phyloP scores from a whole-genome alignment of 2,329 filamentous ascomycete genomes.

The Penicillium griseofulvum region DNA sequence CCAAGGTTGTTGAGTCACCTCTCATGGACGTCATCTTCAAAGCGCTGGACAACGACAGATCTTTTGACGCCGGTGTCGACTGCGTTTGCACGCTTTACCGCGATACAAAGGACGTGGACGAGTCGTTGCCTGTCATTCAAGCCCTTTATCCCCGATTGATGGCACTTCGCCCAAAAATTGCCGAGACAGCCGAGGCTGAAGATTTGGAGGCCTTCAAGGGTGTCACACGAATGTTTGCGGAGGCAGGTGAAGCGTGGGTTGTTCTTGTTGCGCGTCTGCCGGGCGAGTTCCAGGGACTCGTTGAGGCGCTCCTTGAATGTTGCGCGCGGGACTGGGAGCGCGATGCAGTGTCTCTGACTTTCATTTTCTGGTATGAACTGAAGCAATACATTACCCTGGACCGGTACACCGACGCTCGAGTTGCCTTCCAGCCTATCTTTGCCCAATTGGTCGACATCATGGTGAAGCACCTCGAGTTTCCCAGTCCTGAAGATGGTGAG shows the following conservation, averaged over 20 bases:
- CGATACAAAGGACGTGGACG: constrained; percentile 91
- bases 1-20: constrained; percentile 78
- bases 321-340: constrained; percentile 81
- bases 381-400: constrained; percentile 95
- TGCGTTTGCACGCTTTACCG: constrained; percentile 88
- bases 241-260: constrained; percentile 92
- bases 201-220: constrained; percentile 85
- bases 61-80: constrained; percentile 85
- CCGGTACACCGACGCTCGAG: constrained; percentile 77
- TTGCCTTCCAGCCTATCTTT: constrained; percentile 76
- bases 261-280: constrained; percentile 85
- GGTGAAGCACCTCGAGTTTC: constrained; percentile 85
- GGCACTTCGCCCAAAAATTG: constrained; percentile 72
- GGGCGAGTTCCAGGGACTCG: constrained; percentile 73
- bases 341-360: constrained; percentile 90
- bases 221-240: constrained; percentile 83
- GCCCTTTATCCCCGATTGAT: constrained; percentile 78
- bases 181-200: constrained; percentile 71
- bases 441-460: constrained; percentile 89
- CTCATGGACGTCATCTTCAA: constrained; percentile 77
- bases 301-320: constrained; percentile 90
- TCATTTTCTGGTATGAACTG: constrained; percentile 96
- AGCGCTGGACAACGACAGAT: constrained; percentile 70
- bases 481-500: constrained; percentile 71
- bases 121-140: constrained; percentile 78